phyloP scores from a whole-genome alignment of 208 protist species.

The Crithidia expoeki region DNA sequence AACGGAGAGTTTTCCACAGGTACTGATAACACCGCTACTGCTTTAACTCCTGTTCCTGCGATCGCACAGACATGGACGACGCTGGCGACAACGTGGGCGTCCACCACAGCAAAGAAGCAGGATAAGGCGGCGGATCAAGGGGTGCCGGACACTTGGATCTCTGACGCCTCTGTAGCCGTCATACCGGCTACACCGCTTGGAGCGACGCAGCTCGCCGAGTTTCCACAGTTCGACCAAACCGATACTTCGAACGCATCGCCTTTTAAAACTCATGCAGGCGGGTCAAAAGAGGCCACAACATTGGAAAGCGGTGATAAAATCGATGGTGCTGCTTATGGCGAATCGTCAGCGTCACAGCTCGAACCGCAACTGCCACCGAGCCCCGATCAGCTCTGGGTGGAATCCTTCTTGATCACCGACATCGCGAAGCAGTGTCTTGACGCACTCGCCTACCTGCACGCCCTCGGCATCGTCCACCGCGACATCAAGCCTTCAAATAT shows the following conservation, averaged over 20 bases:
- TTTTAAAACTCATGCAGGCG: no score
- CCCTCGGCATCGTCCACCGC: constrained; percentile 84
- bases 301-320: neutral
- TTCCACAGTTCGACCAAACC: neutral
- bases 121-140: neutral
- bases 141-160: constrained; percentile 21
- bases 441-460: constrained; percentile 85
- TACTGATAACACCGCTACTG: neutral
- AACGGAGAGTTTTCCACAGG: neutral
- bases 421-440: constrained; percentile 81
- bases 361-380: constrained; percentile 5
- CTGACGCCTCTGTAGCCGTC: constrained; percentile 9
- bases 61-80: neutral
- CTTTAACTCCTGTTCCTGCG: neutral
- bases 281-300: neutral
- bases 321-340: neutral
- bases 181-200: constrained; percentile 30
- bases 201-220: constrained; percentile 13
- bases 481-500: constrained; percentile 95
- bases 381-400: constrained; percentile 52
- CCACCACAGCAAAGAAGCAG: neutral
- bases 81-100: no score
- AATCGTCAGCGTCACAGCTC: neutral
- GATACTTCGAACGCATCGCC: neutral
- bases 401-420: constrained; percentile 77